Evolutionary conservation across 2,329 filamentous ascomycete genomes (phyloP).

Genomic region (Claviceps spartinae): DNA sequence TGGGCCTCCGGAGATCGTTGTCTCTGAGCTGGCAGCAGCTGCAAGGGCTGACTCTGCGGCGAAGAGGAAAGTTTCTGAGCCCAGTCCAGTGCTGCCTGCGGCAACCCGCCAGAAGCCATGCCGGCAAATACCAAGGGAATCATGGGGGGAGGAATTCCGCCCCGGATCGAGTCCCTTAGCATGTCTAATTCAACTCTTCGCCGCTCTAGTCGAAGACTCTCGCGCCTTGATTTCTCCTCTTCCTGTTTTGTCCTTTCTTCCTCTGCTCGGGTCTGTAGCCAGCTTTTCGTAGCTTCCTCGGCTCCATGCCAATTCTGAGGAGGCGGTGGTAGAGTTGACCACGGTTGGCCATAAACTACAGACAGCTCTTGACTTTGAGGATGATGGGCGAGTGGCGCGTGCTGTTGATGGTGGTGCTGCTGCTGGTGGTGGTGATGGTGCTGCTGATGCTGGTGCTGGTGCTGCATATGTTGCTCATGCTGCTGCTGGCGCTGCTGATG

Average conservation of each 20-base stretch:
- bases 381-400: constrained; percentile 11
- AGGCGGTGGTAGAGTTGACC: constrained; percentile 45
- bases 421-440: constrained; percentile 6
- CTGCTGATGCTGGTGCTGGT: constrained; percentile 12
- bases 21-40: constrained; percentile 37
- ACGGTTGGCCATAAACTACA: constrained; percentile 20
- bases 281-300: constrained; percentile 59
- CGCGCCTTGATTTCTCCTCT: constrained; percentile 55
- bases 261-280: constrained; percentile 58
- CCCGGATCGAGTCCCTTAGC: constrained; percentile 51
- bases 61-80: constrained; percentile 51
- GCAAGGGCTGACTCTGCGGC: constrained; percentile 33
- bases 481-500: constrained; percentile 14
- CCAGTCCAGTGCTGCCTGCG: constrained; percentile 51
- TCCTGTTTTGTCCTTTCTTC: constrained; percentile 63
- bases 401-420: not conserved
- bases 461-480: not conserved
- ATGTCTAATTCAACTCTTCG: constrained; percentile 61
- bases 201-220: constrained; percentile 56
- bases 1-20: constrained; percentile 37
- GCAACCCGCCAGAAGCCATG: constrained; percentile 47
- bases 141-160: constrained; percentile 60
- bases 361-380: constrained; percentile 13
- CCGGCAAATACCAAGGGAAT: constrained; percentile 63
- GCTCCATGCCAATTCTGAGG: constrained; percentile 53